Base-by-base conservation (phyloP, 495 filamentous ascomycete species). In the Neurospora sp. region DNA sequence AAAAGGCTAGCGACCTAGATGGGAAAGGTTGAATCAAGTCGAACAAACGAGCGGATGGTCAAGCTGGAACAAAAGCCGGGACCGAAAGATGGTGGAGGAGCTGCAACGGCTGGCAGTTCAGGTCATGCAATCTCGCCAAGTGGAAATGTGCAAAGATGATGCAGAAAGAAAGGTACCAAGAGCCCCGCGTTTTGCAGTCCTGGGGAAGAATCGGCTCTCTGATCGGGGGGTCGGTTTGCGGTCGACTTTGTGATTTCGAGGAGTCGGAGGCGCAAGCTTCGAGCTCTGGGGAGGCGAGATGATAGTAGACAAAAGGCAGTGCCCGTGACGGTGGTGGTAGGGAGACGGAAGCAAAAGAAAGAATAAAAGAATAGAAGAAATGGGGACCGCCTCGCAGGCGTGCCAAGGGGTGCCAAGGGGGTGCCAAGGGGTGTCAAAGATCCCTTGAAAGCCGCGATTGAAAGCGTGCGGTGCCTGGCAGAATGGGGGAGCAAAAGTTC, bases 1-100 rank as follows among this genome's bases (percentile, higher is more conserved):
- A 39, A 71, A 71, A 74, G 21, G 71, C 39, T 31, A 70, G 19
- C 36, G 59, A 36, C 74, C 74, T 42, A 37, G 72, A 59, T 34
- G 66, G 39, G n/a, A 54, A 38, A 59, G 48, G 45, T 66, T 76
- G 80, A 72, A 24, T 24, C 45, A 54, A 66, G 54, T 66, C 54
- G 28, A 66, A 66, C 71, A 31, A 72, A 80, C 78, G 80, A 81
- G 75, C 77, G 80, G 80, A 80, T 80, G 80, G 78, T 66, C 79
- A 78, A 81, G 79, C 75, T 66, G 28, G 54, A 66, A 66, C 54
- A 36, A 17, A 66, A 66, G 54, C 54, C 54, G 54, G 54, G 15
- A 66, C 54, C 54, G 28, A 19, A 34, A 66, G 54, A 34, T 66
- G 54, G 54, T 17, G 54, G 54, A 62, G 54, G 54, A 66, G 54